These are phyloP conservation scores for Trichoderma hamatum DNA, from an alignment of 2,329 filamentous ascomycete genomes.

Conservation along the genomic window DNA sequence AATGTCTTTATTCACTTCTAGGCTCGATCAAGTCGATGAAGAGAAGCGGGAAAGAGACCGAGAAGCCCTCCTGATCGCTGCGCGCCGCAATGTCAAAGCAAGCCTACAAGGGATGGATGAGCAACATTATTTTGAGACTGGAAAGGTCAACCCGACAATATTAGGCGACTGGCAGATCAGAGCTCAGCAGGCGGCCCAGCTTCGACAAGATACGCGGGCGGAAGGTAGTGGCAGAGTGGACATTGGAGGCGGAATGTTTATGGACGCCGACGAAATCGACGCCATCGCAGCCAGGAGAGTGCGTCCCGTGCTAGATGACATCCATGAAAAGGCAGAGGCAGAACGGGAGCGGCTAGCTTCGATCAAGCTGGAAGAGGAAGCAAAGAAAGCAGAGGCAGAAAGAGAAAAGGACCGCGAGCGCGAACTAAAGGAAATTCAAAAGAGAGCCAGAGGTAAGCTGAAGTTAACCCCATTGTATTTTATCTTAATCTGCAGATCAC, in stretches of 20 bases:
- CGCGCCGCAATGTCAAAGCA: conserved; percentile 83
- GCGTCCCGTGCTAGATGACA: conserved; percentile 83
- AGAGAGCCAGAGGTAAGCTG: conserved; percentile 61
- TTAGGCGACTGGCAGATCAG: conserved; percentile 79
- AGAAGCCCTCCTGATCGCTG: conserved; percentile 72
- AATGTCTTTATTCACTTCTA: conserved; percentile 76
- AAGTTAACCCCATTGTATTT: no score
- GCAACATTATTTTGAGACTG: conserved; percentile 74
- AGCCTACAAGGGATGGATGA: conserved; percentile 81
- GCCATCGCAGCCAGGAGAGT: conserved; percentile 75
- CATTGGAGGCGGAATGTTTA: conserved; percentile 78
- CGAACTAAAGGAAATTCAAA: conserved; percentile 57
- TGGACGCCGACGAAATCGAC: conserved; percentile 78
- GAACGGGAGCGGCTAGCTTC: conserved; percentile 70
- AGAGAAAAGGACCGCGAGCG: conserved; percentile 53
- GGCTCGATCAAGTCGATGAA: conserved; percentile 68
- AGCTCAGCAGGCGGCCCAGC: conserved; percentile 69
- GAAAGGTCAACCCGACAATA: conserved; percentile 69
- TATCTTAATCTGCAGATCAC: neutral
- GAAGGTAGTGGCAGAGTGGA: conserved; percentile 61
- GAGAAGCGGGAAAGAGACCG: conserved; percentile 77
- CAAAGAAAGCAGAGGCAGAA: conserved; percentile 55
- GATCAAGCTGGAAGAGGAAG: conserved; percentile 62
- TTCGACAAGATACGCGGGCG: conserved; percentile 63
- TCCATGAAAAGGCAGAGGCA: conserved; percentile 74